These are phyloP conservation scores for Melastoma candidum DNA, from an alignment of 441 rosid genomes.

Conservation along the genomic window DNA sequence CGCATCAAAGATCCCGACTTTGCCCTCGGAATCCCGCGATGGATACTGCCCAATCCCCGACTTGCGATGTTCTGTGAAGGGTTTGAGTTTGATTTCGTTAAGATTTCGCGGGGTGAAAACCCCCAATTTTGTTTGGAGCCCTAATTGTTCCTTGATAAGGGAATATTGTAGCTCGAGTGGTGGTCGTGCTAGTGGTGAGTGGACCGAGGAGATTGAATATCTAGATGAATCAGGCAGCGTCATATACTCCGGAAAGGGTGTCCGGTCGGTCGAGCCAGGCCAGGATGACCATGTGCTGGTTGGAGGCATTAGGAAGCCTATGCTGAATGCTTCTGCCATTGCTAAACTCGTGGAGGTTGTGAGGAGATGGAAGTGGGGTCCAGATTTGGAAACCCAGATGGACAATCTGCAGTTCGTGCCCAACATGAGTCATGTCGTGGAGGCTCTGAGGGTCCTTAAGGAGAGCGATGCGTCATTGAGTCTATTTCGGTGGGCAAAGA, in stretches of 20 bases:
- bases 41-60: too few relatives aligned
- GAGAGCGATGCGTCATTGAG: slow-evolving; percentile 59
- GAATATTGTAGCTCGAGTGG: slow-evolving; percentile 36
- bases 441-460: slow-evolving; percentile 56
- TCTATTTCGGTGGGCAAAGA: slow-evolving; percentile 82
- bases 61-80: too few relatives aligned
- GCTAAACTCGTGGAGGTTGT: slow-evolving; percentile 85
- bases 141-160: slow-evolving; percentile 24
- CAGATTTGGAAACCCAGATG: slow-evolving; percentile 76
- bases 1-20: too few relatives aligned
- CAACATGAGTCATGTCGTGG: slow-evolving; percentile 59
- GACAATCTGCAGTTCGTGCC: slow-evolving; percentile 81
- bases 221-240: slow-evolving; percentile 83
- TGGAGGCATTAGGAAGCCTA: slow-evolving; percentile 74
- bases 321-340: slow-evolving; percentile 65
- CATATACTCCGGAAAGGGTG: slow-evolving; percentile 67
- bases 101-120: slow-evolving; percentile 7
- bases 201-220: slow-evolving; percentile 87
- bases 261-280: slow-evolving; percentile 81
- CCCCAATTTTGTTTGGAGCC: neutral
- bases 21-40: too few relatives aligned
- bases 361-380: slow-evolving; percentile 98
- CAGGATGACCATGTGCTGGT: slow-evolving; percentile 75
- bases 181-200: slow-evolving; percentile 16
- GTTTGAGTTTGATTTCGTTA: too few relatives aligned